phyloP scores from a whole-genome alignment of 2,329 filamentous ascomycete species.

The Colletotrichum zoysiae region DNA sequence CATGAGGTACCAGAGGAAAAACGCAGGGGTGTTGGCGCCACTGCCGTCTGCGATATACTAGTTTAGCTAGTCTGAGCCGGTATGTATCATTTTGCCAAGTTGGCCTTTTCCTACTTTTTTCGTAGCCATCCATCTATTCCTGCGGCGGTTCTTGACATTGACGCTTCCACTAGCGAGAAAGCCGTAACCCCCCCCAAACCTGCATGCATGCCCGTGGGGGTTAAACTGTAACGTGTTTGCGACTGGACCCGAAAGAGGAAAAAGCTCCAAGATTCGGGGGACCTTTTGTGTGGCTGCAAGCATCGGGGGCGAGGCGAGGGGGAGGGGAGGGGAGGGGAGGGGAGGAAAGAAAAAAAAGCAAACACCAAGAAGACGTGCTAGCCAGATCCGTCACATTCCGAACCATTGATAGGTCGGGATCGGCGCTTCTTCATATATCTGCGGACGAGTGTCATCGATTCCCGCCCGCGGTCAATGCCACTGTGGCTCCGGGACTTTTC shows the following conservation, averaged over 20 bases:
- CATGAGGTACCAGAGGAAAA: constrained; percentile 13
- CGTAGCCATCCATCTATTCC: background rate
- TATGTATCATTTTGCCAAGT: background rate
- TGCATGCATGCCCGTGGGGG: constrained; percentile 2
- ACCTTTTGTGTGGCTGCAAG: background rate
- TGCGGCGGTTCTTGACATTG: background rate
- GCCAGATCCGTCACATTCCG: background rate
- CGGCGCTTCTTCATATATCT: background rate
- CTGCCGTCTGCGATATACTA: too few species aligned
- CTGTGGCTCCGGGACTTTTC: too few species aligned
- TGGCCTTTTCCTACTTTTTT: too few species aligned
- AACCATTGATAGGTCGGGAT: background rate
- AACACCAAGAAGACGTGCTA: background rate
- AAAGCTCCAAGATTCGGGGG: background rate
- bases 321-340: too few species aligned
- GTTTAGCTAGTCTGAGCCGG: too few species aligned
- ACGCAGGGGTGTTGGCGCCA: background rate
- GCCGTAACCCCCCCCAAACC: background rate
- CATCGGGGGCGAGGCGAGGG: too few species aligned
- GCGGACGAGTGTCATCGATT: background rate
- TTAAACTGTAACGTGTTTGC: background rate
- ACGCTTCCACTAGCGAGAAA: too few species aligned
- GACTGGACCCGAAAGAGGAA: background rate
- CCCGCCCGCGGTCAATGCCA: background rate
- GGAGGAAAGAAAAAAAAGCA: background rate